Base-by-base conservation (phyloP, 805 yeast species). In the Gaillardinia entomophila region DNA sequence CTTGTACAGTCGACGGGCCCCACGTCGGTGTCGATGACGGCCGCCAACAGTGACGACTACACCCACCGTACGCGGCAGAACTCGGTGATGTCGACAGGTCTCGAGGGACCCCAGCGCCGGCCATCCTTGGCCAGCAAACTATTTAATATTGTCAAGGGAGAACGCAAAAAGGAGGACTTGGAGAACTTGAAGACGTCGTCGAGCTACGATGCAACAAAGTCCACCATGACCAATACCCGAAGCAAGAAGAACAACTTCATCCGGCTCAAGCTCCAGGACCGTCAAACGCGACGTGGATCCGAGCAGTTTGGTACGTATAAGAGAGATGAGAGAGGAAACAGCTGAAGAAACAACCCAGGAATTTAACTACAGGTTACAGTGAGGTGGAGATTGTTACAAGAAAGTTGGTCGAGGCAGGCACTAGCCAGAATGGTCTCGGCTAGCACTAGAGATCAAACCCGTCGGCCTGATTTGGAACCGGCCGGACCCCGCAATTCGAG, bases 131-230 rank as follows among this genome's bases (percentile, higher is more conserved):
- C 22, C 10, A 3, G 22, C 10, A 19, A 19, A 10, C 10, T 19
- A 10, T 19, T 19, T 10, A 10, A 10, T 10, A 6, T 19, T 6
- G 22, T 19, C 22, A 6, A 10, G 22, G 22, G 22, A 19, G 22
- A 19, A 19, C 6, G 10, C 6, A 19, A 19, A 10, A 6, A 19
- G 6, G 26, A 22, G 28, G 28, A n/a, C 13, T 15, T 26, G 27
- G 32, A 42, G 14, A 34, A 36, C 4, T 34, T 53, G 16, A 35
- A 38, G 23, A 42, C 46, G 26, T 47, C 58, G 5, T 35, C 32
- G 28, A 51, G 59, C 25, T 62, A 37, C 34, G 71, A 65, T 35
- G 68, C 61, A 38, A 63, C 69, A 6, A 59, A 56, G 40, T 52
- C 62, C 33, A 39, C 40, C 24, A 51, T 64, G 53, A 62, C 68